Evolutionary conservation across 805 yeast genomes (phyloP).

Genomic region (Lachancea thermotolerans): DNA sequence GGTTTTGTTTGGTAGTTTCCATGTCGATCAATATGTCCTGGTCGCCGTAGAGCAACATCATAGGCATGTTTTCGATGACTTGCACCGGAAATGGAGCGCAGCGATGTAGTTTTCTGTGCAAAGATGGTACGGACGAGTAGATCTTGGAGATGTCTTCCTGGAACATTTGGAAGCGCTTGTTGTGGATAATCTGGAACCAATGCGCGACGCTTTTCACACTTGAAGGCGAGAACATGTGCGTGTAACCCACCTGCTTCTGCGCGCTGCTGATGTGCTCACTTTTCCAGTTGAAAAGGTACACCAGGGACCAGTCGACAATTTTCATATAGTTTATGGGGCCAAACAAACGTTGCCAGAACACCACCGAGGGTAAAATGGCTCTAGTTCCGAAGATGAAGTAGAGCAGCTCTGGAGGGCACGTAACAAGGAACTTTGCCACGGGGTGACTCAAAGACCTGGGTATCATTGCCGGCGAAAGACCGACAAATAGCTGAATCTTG

Average conservation of each 20-base stretch:
- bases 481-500: conserved; percentile 48
- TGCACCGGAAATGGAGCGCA: conserved; percentile 51
- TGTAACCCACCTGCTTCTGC: conserved; percentile 68
- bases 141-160: conserved; percentile 40
- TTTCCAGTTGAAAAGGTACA: conserved; percentile 62
- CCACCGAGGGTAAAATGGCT: conserved; percentile 57
- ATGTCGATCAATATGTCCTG: conserved; percentile 69
- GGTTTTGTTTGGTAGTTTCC: conserved; percentile 46
- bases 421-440: conserved; percentile 59
- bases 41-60: conserved; percentile 63
- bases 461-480: conserved; percentile 82
- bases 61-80: conserved; percentile 47
- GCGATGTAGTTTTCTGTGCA: conserved; percentile 35
- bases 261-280: conserved; percentile 55
- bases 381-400: conserved; percentile 58
- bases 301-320: conserved; percentile 58
- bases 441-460: conserved; percentile 72
- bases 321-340: conserved; percentile 65
- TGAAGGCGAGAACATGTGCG: conserved; percentile 74
- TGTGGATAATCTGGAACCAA: conserved; percentile 75
- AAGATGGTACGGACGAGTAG: conserved; percentile 14
- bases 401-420: conserved; percentile 61
- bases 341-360: conserved; percentile 63
- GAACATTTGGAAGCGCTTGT: conserved; percentile 67
- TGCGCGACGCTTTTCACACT: conserved; percentile 77